Percentiles rank a stretch among this genome's conserved stretches.
These are phyloP conservation scores for Aspergillus japonicus DNA, from an alignment of 2,329 filamentous ascomycete genomes.

Conservation along the genomic window DNA sequence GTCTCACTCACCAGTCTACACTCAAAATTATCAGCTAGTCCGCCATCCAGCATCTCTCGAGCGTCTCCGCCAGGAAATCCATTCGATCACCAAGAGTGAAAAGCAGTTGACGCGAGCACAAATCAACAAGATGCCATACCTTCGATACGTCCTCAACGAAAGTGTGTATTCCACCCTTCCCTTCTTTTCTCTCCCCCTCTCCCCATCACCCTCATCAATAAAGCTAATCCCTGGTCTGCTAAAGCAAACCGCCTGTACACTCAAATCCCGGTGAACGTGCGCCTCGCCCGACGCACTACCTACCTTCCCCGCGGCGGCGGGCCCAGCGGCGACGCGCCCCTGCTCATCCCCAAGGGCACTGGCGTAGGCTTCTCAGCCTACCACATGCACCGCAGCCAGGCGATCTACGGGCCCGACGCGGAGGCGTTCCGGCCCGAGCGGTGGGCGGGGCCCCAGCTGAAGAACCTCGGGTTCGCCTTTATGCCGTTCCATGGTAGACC, in stretches of 20 bases:
- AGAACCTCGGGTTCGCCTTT: slow-evolving; percentile 38
- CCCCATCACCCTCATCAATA: neutral
- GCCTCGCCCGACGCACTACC: slow-evolving; percentile 20
- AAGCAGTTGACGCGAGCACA: slow-evolving; percentile 2
- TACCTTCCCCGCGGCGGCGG: slow-evolving; percentile 33
- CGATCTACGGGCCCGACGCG: slow-evolving; percentile 29
- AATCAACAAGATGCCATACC: slow-evolving; percentile 17
- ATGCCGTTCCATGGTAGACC: slow-evolving; percentile 47
- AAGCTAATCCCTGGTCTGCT: neutral
- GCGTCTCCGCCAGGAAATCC: slow-evolving; percentile 7
- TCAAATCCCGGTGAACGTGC: slow-evolving; percentile 14
- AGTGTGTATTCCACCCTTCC: slow-evolving; percentile 3
- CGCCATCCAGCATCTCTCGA: slow-evolving; percentile 7
- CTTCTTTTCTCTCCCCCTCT: too few relatives aligned
- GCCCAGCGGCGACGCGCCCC: slow-evolving; percentile 25
- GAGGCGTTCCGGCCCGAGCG: slow-evolving; percentile 32
- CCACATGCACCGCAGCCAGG: slow-evolving; percentile 29
- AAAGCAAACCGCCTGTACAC: slow-evolving; percentile 9
- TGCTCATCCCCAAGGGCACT: slow-evolving; percentile 24
- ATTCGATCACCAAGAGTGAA: neutral
- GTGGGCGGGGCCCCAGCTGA: slow-evolving; percentile 24
- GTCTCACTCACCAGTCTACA: too few relatives aligned
- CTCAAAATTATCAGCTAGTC: slow-evolving; percentile 8
- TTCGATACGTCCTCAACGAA: slow-evolving; percentile 14
- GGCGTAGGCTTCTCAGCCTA: slow-evolving; percentile 21